These are phyloP conservation scores for Infundibulicybe gibba DNA, from an alignment of 768 basidiomycete genomes.

Conservation along the genomic window DNA sequence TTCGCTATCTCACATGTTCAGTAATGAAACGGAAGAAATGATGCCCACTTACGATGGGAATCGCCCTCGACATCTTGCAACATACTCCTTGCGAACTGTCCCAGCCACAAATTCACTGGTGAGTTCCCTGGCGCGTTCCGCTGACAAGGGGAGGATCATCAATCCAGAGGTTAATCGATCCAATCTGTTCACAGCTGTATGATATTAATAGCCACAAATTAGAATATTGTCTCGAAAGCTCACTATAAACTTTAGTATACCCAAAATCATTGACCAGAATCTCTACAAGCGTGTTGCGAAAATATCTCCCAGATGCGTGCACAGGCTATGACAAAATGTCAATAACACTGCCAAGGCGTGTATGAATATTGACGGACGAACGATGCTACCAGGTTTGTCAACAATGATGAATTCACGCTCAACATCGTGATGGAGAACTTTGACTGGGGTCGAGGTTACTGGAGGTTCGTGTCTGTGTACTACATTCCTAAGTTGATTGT, in stretches of 20 bases:
- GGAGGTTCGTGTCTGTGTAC: conserved; percentile 98
- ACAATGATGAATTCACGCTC: conserved; percentile 87
- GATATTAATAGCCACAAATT: conserved; percentile 4
- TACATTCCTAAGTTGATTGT: conserved; percentile 58
- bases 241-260: conserved; percentile 79
- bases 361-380: conserved; percentile 41
- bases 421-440: conserved; percentile 72
- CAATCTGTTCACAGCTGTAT: conserved; percentile 87
- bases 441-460: conserved; percentile 79
- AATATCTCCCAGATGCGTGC: conserved; percentile 89
- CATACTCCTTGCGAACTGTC: conserved; percentile 86
- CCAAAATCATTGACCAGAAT: conserved; percentile 84
- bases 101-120: conserved; percentile 82
- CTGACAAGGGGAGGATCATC: conserved; percentile 86
- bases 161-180: conserved; percentile 94
- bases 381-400: conserved; percentile 95
- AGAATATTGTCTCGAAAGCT: conserved; percentile 24
- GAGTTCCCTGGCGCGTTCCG: conserved; percentile 62
- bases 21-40: neutral
- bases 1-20: conserved; percentile 39
- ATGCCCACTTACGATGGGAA: conserved; percentile 71
- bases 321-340: conserved; percentile 57
- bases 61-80: conserved; percentile 80
- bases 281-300: conserved; percentile 82
- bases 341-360: conserved; percentile 7